Percentiles rank a stretch among this genome's conserved stretches.
These are phyloP conservation scores for Phytophthora melonis DNA, from an alignment of 352 stramenopile genomes.

Conservation along the genomic window DNA sequence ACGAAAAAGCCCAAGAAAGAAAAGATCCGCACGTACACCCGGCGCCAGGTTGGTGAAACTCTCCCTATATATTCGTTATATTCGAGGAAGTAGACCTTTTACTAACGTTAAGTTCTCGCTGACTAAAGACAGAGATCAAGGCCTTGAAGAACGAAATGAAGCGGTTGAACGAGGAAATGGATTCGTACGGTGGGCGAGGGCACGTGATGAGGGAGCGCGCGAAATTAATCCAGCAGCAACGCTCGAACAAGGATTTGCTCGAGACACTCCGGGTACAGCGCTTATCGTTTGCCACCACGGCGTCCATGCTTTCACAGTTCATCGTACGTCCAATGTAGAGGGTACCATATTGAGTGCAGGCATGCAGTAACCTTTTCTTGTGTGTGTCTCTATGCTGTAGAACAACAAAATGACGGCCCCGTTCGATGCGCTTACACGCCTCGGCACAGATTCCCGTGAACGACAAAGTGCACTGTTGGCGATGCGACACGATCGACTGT, in stretches of 20 bases:
- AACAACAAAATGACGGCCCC: neutral
- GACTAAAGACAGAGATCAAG: constrained; percentile 24
- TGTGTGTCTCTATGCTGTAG: neutral
- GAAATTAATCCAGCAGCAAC: constrained; percentile 16
- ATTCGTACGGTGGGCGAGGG: neutral
- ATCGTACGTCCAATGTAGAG: constrained; percentile 12
- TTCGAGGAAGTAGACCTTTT: neutral
- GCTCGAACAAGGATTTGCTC: constrained; percentile 16
- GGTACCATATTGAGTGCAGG: neutral
- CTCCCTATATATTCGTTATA: neutral
- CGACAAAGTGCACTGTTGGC: constrained; percentile 8
- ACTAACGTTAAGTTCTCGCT: neutral
- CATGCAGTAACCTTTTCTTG: neutral
- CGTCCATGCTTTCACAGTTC: constrained; percentile 27
- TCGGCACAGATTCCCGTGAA: constrained; percentile 12
- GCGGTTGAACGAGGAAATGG: constrained; percentile 11
- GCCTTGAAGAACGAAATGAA: constrained; percentile 15
- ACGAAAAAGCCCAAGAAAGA: constrained; percentile 11
- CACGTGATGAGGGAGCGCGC: constrained; percentile 6
- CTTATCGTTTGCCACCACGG: constrained; percentile 21
- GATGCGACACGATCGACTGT: constrained; percentile 31
- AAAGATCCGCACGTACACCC: constrained; percentile 26
- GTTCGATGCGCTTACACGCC: neutral
- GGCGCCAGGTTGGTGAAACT: constrained; percentile 18
- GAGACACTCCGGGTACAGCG: constrained; percentile 15